Evolutionary conservation across 441 rosid genomes (phyloP), one percentile per base, ranked within the genome.

Genomic region (Populus hybrid): DNA sequence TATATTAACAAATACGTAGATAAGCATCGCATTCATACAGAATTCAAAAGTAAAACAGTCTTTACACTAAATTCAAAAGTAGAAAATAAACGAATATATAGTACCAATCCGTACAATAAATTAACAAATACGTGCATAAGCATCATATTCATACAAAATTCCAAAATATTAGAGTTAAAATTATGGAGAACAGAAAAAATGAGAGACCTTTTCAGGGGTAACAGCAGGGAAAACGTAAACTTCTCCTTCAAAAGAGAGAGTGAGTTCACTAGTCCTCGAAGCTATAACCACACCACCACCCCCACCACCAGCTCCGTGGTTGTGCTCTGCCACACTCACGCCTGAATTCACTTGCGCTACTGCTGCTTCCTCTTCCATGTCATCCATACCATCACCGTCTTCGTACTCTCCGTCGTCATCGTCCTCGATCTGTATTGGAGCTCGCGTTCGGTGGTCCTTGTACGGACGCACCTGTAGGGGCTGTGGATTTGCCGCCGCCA

Each of bases 401-500:
- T 83, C 86, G 35, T 80, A 85, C 50, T 68, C 81, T 38, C 76
- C 88, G 63, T 85, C 89, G 21, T 86, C 91, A 7, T 86, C 91
- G 30, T 88, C 91, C 61, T 53, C 61, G 82, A 85, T 83, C 79
- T 79, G 86, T 74, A 82, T 67, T 4, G 85, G 76, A 67, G 74
- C 78, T 26, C 69, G 80, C 70, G 11, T 76, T 16, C 34, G 2
- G 74, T 77, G 82, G 14, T 83, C 92, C 63, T 82, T 82, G 70
- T 77, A 84, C 32, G 88, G 90, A 77, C 84, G 83, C 19, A 84
- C 84, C 79, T 78, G 91, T 69, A 87, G 86, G 64, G 88, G 89
- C 84, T 83, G 90, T 59, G 91, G 87, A 84, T 89, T 87, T 59
- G 83, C 88, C 70, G 91, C 86, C 73, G 87, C 91, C 93, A 89